phyloP scores from a whole-genome alignment of 2,329 filamentous ascomycete species.

The Aspergillus costaricaensis region DNA sequence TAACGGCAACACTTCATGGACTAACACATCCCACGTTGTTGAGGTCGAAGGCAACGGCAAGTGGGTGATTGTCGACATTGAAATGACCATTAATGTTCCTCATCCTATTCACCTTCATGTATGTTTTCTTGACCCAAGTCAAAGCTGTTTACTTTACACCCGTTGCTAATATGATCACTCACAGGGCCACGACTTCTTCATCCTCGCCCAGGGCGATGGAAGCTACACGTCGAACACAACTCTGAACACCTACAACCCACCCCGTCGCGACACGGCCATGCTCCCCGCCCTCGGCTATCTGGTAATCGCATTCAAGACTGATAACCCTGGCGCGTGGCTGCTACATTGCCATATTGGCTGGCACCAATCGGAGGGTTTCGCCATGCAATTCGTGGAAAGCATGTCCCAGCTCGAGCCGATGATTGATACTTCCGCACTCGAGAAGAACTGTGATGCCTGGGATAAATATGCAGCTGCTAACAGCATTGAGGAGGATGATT shows the following conservation, averaged over 20 bases:
- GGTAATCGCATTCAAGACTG: background rate
- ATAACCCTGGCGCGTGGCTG: background rate
- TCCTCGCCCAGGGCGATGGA: background rate
- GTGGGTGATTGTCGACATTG: background rate
- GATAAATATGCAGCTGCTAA: background rate
- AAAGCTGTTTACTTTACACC: rapidly evolving
- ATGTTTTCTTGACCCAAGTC: background rate
- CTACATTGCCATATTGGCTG: background rate
- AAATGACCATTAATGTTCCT: background rate
- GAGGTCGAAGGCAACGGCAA: background rate
- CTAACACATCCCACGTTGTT: background rate
- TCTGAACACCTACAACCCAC: background rate
- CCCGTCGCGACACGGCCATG: background rate
- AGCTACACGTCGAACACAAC: background rate
- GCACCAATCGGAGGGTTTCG: background rate
- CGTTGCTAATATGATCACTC: no score
- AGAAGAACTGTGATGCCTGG: background rate
- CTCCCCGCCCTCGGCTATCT: background rate
- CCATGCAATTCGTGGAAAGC: background rate
- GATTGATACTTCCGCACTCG: background rate
- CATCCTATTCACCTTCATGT: background rate
- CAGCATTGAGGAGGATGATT: background rate
- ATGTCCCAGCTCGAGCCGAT: background rate
- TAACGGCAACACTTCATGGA: background rate
- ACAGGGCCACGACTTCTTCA: background rate